Conservation (phyloP, 306 rosid genomes). For the Pachyrhizus erosus region DNA sequence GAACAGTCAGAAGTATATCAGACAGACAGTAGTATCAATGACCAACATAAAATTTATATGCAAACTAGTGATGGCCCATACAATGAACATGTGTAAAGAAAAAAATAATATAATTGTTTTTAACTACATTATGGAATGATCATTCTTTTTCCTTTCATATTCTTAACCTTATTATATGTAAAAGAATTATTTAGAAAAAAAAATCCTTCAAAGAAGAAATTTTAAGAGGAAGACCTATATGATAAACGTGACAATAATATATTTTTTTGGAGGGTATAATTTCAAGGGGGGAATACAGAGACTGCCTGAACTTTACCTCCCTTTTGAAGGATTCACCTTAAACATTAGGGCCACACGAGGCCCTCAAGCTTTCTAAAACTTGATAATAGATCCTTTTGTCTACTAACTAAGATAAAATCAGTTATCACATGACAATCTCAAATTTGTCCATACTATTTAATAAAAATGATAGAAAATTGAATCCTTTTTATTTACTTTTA, state of each 20-base stretch:
- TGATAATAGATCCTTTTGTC: not conserved
- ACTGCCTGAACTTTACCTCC: not conserved
- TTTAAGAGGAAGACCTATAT: too few relatives aligned
- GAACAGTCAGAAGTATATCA: constrained; percentile 41
- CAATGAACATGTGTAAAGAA: not conserved
- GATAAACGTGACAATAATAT: not conserved
- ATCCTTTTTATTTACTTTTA: not conserved
- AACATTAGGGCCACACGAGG: not conserved
- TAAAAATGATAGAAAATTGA: not conserved
- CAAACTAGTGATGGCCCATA: not conserved
- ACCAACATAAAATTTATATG: constrained; percentile 26
- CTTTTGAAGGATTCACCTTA: not conserved
- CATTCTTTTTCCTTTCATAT: constrained; percentile 12
- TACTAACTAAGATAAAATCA: not conserved
- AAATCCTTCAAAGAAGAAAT: not conserved
- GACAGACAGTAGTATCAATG: constrained; percentile 14
- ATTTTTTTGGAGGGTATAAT: not conserved
- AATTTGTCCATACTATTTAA: not conserved
- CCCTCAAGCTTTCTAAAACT: not conserved
- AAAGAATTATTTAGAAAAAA: not conserved
- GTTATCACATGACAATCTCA: not conserved
- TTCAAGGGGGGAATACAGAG: not conserved
- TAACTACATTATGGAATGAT: not conserved
- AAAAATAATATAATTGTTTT: not conserved
- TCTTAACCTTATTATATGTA: not conserved